These are phyloP conservation scores for Moniliophthora roreri DNA, from an alignment of 1,284 basidiomycete species.

Conservation along the genomic window DNA sequence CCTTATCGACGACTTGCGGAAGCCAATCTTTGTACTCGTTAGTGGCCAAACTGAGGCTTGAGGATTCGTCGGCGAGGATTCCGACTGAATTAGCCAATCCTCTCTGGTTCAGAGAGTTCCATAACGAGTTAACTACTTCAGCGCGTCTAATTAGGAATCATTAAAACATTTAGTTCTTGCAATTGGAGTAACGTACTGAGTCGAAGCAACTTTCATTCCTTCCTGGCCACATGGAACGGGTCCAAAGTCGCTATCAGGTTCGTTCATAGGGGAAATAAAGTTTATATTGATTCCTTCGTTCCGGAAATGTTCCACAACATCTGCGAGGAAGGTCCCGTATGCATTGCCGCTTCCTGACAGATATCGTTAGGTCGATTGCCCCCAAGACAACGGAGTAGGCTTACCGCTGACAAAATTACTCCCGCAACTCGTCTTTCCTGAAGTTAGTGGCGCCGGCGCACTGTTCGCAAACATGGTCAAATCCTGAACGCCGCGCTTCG, in stretches of 20 bases:
- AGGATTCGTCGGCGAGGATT: constrained; percentile 37
- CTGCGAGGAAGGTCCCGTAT: constrained; percentile 35
- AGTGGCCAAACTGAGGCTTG: constrained; percentile 24
- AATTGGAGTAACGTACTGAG: constrained; percentile 25
- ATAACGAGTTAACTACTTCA: constrained; percentile 34
- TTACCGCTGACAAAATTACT: constrained; percentile 31
- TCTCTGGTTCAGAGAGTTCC: constrained; percentile 26
- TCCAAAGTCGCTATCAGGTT: constrained; percentile 37
- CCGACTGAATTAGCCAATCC: constrained; percentile 30
- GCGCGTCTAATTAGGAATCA: constrained; percentile 26
- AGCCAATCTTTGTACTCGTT: constrained; percentile 34
- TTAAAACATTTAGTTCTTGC: not conserved
- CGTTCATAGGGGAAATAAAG: constrained; percentile 38
- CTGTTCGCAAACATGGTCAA: constrained; percentile 37
- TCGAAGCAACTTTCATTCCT: constrained; percentile 35
- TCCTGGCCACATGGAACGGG: constrained; percentile 34
- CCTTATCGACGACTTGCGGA: constrained; percentile 33
- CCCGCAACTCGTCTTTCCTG: constrained; percentile 32
- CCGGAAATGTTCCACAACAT: constrained; percentile 35
- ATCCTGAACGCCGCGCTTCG: constrained; percentile 27
- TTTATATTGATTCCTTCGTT: constrained; percentile 30
- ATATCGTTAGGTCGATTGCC: not conserved
- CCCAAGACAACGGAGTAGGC: not conserved
- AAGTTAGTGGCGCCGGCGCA: constrained; percentile 33
- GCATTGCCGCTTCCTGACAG: constrained; percentile 28